Percentiles rank a stretch among this genome's conserved stretches.
phyloP scores from a whole-genome alignment of 495 filamentous ascomycete genomes.

The Xylaria grammica region DNA sequence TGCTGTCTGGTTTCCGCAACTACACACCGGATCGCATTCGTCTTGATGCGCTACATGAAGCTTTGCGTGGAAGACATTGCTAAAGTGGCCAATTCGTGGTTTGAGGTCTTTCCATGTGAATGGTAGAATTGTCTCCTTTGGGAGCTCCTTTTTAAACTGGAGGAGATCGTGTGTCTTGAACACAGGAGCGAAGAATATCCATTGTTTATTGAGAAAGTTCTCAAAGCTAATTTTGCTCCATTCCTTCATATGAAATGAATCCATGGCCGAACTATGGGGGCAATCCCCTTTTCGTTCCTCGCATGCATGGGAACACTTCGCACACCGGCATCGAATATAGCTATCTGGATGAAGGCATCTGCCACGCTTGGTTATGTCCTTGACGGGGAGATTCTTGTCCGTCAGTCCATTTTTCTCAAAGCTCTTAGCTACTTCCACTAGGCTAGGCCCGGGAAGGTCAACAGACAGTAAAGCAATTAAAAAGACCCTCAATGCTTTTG shows the following conservation, averaged over 20 bases:
- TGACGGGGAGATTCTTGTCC: conserved; percentile 2
- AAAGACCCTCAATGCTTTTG: background rate
- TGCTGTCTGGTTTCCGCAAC: background rate
- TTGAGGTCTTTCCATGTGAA: conserved; percentile 9
- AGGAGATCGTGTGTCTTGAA: conserved; percentile 5
- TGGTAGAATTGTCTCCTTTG: conserved; percentile 12
- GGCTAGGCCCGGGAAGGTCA: background rate
- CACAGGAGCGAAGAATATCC: background rate
- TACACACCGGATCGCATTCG: background rate
- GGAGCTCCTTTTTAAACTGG: conserved; percentile 21
- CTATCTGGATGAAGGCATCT: background rate
- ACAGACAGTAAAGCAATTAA: background rate
- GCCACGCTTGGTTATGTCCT: background rate
- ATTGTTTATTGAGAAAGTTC: conserved; percentile 5
- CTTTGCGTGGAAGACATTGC: background rate
- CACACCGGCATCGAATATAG: background rate
- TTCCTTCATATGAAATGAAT: background rate
- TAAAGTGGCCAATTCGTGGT: background rate
- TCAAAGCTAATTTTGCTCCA: background rate
- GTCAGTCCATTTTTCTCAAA: background rate
- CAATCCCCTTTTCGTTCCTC: background rate
- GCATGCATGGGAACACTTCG: background rate
- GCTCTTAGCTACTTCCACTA: conserved; percentile 1
- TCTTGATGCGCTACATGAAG: background rate
- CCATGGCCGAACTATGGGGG: background rate